Evolutionary conservation across 768 basidiomycete genomes (phyloP).

Genomic region (Hortiboletus flavorubellus): DNA sequence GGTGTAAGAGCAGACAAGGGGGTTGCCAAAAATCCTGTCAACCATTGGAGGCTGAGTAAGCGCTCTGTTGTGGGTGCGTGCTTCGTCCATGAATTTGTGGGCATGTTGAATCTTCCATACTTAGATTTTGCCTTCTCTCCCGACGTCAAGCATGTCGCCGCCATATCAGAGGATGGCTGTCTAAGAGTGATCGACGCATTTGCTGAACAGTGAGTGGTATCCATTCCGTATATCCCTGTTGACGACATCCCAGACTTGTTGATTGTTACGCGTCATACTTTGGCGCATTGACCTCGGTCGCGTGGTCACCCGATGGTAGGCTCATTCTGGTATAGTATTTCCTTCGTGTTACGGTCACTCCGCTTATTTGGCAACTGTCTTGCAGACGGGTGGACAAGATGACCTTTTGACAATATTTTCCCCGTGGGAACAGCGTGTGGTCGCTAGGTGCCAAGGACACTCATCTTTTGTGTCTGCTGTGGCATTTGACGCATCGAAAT

Average conservation of each 20-base stretch:
- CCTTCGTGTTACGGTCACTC: neutral
- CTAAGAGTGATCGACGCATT: conserved; percentile 86
- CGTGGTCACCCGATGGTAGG: conserved; percentile 95
- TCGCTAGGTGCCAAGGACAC: conserved; percentile 96
- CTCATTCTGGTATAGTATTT: conserved; percentile 67
- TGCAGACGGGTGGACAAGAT: conserved; percentile 93
- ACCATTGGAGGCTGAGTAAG: conserved; percentile 80
- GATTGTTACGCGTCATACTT: conserved; percentile 96
- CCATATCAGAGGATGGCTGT: conserved; percentile 90
- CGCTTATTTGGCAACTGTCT: conserved; percentile 3
- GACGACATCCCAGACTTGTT: conserved; percentile 56
- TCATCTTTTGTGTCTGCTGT: conserved; percentile 90
- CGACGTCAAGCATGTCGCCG: conserved; percentile 86
- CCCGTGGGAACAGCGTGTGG: conserved; percentile 88
- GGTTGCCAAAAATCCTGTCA: conserved; percentile 79
- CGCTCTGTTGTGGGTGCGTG: conserved; percentile 68
- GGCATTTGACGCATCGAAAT: conserved; percentile 85
- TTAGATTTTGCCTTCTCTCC: conserved; percentile 91
- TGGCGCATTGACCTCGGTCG: conserved; percentile 82
- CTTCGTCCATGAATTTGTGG: neutral
- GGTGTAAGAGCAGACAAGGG: conserved; percentile 57
- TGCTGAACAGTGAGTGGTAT: conserved; percentile 67
- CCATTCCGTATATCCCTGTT: neutral
- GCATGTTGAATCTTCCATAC: neutral
- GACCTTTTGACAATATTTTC: conserved; percentile 94